Evolutionary conservation across 2,329 filamentous ascomycete species (phyloP), one percentile per base, ranked within the genome.

Genomic region (Zelopaecilomyces penicillatus): DNA sequence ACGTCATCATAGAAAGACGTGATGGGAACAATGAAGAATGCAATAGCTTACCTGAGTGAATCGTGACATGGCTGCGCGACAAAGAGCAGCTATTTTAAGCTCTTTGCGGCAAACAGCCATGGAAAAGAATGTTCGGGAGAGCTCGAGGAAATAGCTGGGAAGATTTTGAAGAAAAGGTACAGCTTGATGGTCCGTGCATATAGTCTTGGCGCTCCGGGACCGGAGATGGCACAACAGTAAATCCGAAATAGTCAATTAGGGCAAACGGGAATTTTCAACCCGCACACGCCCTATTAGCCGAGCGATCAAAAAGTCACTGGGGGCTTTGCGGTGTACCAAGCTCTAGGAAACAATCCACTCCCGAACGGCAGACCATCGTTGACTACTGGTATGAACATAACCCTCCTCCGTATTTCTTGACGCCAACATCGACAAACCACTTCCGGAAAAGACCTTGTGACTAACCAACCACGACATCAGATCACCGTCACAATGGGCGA

Each of bases 401-500:
- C 54, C 55, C 53, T 52, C 55, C 42, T 48, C 44, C 43, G 45
- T 42, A 45, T 48, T 47, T 47, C 53, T 34, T 34, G 32, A 34
- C 8, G 32, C 32, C 8, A 51, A 52, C 48, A 62, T 62, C 65
- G 56, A 67, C 61, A 54, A 48, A 50, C 48, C 51, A 44, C 5
- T 34, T 32, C 35, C 47, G 37, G 43, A 34, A 38, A 12, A 49
- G 44, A 46, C 41, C 32, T 19, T 19, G 19, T 19, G 19, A 19
- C 19, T 19, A 19, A 19, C 19, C 19, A 19, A 19, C 19, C 19
- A 12, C 32, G 32, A 46, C 54, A 48, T 44, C 65, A 81, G 74
- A 75, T 72, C 70, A 73, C 69, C 71, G 73, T 73, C 77, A 83
- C 72, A 80, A 88, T 88, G 85, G 82, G 83, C 74, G 83, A 87